Conservation (phyloP, 441 rosid species). For the Arabidopsis hybrid region DNA sequence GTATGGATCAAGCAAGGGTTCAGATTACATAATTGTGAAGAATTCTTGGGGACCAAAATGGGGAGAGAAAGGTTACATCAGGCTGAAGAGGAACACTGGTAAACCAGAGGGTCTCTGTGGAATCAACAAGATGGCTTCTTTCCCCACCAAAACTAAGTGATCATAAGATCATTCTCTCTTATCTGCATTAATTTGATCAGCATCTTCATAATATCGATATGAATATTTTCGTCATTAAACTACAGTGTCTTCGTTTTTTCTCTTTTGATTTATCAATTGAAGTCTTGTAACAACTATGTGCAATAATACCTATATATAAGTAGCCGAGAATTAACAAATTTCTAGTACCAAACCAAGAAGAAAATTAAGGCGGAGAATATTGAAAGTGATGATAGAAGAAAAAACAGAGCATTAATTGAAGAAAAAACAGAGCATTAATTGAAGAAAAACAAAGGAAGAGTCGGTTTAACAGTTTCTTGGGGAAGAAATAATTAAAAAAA, state of each 20-base stretch:
- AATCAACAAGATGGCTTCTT: conserved; percentile 71
- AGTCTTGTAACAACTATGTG: conserved; percentile 22
- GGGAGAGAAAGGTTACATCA: conserved; percentile 67
- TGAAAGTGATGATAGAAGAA: neutral
- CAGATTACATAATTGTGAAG: conserved; percentile 63
- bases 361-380: neutral
- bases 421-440: neutral
- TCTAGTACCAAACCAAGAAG: neutral
- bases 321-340: neutral
- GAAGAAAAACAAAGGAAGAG: conserved; percentile 9
- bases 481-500: neutral
- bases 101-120: conserved; percentile 68
- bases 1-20: conserved; percentile 59
- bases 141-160: conserved; percentile 55
- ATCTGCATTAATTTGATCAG: conserved; percentile 9
- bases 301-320: neutral
- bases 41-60: conserved; percentile 69
- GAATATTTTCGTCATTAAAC: conserved; percentile 22
- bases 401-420: too few relatives aligned
- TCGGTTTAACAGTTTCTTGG: neutral
- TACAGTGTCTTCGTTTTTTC: neutral
- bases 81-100: conserved; percentile 67
- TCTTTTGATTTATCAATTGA: neutral
- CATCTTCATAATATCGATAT: conserved; percentile 5
- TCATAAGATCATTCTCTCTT: conserved; percentile 22